Conservation (phyloP, 345 rosid genomes). For the Geranium brycei region DNA sequence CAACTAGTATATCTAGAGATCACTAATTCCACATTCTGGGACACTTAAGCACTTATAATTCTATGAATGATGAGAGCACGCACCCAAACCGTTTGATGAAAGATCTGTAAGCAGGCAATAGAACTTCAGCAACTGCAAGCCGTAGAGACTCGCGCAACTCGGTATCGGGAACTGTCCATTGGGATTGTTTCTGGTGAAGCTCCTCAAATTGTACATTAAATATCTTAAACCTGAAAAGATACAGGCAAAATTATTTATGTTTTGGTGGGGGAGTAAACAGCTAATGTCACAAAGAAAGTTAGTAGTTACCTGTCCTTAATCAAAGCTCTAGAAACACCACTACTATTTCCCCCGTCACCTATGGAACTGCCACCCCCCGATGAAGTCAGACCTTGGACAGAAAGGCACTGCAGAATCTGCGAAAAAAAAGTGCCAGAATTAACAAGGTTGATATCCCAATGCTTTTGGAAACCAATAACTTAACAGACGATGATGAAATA, state of each 20-base stretch:
- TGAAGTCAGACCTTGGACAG: conserved; percentile 80
- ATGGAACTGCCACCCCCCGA: conserved; percentile 75
- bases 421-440: background rate
- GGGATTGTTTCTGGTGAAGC: conserved; percentile 93
- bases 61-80: conserved; percentile 1
- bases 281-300: background rate
- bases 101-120: conserved; percentile 93
- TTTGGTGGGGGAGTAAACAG: background rate
- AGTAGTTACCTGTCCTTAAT: conserved; percentile 65
- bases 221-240: conserved; percentile 60
- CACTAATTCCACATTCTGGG: no score
- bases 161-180: conserved; percentile 94
- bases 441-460: background rate
- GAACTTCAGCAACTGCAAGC: conserved; percentile 97
- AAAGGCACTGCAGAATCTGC: conserved; percentile 73
- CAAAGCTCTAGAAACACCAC: conserved; percentile 83
- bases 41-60: no score
- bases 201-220: conserved; percentile 91
- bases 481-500: background rate
- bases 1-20: no score
- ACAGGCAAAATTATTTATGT: background rate
- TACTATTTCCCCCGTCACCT: conserved; percentile 61
- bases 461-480: background rate
- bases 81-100: conserved; percentile 86
- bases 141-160: conserved; percentile 88